Conservation (phyloP, 768 basidiomycete species). For the Russula earlei region DNA sequence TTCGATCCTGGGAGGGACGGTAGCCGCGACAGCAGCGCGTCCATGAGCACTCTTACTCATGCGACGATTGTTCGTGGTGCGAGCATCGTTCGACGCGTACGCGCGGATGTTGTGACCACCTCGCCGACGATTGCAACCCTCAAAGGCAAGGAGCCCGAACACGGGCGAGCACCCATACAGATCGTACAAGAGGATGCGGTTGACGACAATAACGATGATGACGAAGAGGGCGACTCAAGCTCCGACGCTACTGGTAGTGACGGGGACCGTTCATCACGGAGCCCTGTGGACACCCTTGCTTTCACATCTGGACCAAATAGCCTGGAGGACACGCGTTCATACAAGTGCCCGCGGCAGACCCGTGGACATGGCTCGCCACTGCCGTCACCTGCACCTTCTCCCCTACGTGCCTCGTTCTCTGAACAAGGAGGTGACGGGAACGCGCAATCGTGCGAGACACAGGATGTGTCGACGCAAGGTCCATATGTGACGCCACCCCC, state of each 20-base stretch:
- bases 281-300: slow-evolving; percentile 8
- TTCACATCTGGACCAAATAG: slow-evolving; percentile 18
- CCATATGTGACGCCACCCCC: slow-evolving; percentile 1
- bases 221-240: slow-evolving; percentile 5
- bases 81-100: slow-evolving; percentile 18
- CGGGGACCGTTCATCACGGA: not conserved
- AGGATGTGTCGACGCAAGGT: not conserved
- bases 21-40: slow-evolving; percentile 15
- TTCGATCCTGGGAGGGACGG: slow-evolving; percentile 8
- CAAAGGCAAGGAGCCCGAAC: slow-evolving; percentile 10
- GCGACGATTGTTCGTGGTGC: slow-evolving; percentile 20
- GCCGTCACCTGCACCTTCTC: slow-evolving; percentile 8
- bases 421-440: not conserved
- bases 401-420: slow-evolving; percentile 11
- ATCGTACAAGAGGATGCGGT: slow-evolving; percentile 5
- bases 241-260: slow-evolving; percentile 1
- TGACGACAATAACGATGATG: not conserved
- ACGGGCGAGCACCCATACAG: not conserved
- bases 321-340: slow-evolving; percentile 7
- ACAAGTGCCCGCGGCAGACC: slow-evolving; percentile 5
- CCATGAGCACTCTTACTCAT: slow-evolving; percentile 16
- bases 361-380: not conserved
- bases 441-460: not conserved
- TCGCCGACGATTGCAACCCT: not conserved
- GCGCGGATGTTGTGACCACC: slow-evolving; percentile 11